Conservation (phyloP, 208 protist genomes). For the Trypanosomatidae sp. region DNA sequence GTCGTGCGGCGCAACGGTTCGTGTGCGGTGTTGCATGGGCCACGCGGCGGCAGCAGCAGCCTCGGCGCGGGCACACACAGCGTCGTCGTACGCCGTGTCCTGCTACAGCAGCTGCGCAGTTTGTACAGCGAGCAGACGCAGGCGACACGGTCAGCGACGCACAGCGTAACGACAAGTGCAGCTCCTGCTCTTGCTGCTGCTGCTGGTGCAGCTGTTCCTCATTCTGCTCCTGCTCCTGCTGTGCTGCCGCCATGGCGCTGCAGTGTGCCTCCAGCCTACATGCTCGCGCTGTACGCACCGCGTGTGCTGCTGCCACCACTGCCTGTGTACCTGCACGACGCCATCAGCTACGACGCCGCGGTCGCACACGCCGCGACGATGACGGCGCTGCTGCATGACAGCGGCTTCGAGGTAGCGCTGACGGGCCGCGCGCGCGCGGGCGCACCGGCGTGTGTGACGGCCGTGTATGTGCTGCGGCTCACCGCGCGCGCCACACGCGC, state of each 20-base stretch:
- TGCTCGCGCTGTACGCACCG: slow-evolving; percentile 21
- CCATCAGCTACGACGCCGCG: slow-evolving; percentile 42
- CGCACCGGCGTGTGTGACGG: slow-evolving; percentile 15
- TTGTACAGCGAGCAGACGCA: too few relatives aligned
- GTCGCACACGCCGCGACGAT: slow-evolving; percentile 20
- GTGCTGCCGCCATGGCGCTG: too few relatives aligned
- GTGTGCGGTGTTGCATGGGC: too few relatives aligned
- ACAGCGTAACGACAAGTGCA: not conserved
- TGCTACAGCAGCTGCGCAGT: too few relatives aligned
- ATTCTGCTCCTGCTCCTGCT: not conserved
- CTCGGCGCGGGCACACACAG: too few relatives aligned
- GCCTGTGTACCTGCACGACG: slow-evolving; percentile 8
- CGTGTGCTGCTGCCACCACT: slow-evolving; percentile 9
- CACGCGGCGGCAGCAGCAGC: too few relatives aligned
- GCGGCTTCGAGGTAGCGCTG: slow-evolving; percentile 26
- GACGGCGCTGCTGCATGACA: slow-evolving; percentile 12
- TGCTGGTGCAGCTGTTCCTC: not conserved
- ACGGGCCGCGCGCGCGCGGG: slow-evolving; percentile 27
- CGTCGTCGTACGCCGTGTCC: too few relatives aligned
- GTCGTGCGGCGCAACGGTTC: too few relatives aligned
- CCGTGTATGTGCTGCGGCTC: slow-evolving; percentile 23
- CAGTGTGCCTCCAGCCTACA: slow-evolving; percentile 2
- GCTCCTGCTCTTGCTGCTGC: not conserved
- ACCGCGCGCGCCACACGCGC: slow-evolving; percentile 9
- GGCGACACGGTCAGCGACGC: not conserved